Conservation (phyloP, 2,329 filamentous ascomycete genomes). For the Fusarium torulosum region DNA sequence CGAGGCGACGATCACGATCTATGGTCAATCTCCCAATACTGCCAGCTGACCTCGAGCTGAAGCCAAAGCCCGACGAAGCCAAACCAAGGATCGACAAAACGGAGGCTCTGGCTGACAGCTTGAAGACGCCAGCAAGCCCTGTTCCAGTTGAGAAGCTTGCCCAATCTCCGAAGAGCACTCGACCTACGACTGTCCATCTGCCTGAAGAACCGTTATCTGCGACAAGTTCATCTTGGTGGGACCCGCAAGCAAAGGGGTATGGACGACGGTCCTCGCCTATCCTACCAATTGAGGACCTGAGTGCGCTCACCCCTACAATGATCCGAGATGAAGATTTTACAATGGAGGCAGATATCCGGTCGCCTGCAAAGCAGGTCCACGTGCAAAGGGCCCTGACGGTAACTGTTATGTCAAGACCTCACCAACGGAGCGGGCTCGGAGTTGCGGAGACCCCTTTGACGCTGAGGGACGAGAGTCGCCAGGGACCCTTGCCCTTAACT, state of each 20-base stretch:
- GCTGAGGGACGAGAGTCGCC: slow-evolving; percentile 48
- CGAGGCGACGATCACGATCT: slow-evolving; percentile 45
- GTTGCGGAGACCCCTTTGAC: slow-evolving; percentile 31
- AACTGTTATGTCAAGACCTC: slow-evolving; percentile 42
- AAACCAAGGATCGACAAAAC: slow-evolving; percentile 12
- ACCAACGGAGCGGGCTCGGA: slow-evolving; percentile 32
- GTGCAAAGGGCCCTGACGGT: slow-evolving; percentile 58
- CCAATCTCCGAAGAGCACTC: slow-evolving; percentile 24
- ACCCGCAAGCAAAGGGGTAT: slow-evolving; percentile 17
- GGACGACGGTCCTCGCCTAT: slow-evolving; percentile 64
- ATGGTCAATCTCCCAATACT: slow-evolving; percentile 45
- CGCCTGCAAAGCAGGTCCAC: slow-evolving; percentile 60
- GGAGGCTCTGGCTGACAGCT: slow-evolving; percentile 1
- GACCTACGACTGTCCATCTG: slow-evolving; percentile 2
- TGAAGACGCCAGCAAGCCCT: slow-evolving; percentile 17
- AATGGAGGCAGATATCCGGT: slow-evolving; percentile 64
- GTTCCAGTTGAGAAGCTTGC: neutral
- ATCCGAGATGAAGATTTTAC: slow-evolving; percentile 58
- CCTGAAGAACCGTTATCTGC: slow-evolving; percentile 16
- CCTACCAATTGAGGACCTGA: slow-evolving; percentile 56
- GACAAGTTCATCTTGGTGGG: slow-evolving; percentile 18
- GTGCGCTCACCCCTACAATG: slow-evolving; percentile 51
- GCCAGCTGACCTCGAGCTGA: slow-evolving; percentile 15
- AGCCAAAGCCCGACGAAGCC: slow-evolving; percentile 8
- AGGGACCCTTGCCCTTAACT: slow-evolving; percentile 58